These are phyloP conservation scores for Calycina herbarum DNA, from an alignment of 2,329 filamentous ascomycete species.

Conservation along the genomic window DNA sequence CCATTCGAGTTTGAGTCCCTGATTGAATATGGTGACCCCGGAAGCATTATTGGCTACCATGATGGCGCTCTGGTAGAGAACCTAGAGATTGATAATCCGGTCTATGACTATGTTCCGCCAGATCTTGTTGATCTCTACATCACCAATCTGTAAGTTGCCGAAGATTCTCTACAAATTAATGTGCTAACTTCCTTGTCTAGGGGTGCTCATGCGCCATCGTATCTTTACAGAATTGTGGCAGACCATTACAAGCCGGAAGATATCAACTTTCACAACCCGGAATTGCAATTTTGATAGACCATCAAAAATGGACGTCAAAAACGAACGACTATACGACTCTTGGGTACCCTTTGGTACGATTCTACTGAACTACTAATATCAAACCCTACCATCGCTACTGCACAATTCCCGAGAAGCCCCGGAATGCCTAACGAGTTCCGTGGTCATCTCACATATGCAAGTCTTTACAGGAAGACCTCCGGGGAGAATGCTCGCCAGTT, in stretches of 20 bases:
- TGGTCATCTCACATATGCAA: neutral
- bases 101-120: constrained; percentile 80
- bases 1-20: constrained; percentile 79
- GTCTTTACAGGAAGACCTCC: neutral
- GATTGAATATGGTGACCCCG: constrained; percentile 83
- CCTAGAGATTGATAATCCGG: constrained; percentile 74
- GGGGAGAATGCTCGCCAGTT: neutral
- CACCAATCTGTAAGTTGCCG: constrained; percentile 69
- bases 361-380: neutral
- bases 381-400: neutral
- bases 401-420: neutral
- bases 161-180: constrained; percentile 6
- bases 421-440: neutral
- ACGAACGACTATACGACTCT: neutral
- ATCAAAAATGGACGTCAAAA: neutral
- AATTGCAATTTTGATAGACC: constrained; percentile 32
- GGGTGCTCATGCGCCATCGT: constrained; percentile 68
- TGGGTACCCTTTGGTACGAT: neutral
- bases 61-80: constrained; percentile 78
- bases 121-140: constrained; percentile 79
- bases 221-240: constrained; percentile 70
- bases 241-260: constrained; percentile 78
- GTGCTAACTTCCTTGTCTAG: constrained; percentile 39
- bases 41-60: constrained; percentile 72
- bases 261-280: constrained; percentile 55